These are phyloP conservation scores for Aphanoascus verrucosus DNA, from an alignment of 2,329 filamentous ascomycete species.

Conservation along the genomic window DNA sequence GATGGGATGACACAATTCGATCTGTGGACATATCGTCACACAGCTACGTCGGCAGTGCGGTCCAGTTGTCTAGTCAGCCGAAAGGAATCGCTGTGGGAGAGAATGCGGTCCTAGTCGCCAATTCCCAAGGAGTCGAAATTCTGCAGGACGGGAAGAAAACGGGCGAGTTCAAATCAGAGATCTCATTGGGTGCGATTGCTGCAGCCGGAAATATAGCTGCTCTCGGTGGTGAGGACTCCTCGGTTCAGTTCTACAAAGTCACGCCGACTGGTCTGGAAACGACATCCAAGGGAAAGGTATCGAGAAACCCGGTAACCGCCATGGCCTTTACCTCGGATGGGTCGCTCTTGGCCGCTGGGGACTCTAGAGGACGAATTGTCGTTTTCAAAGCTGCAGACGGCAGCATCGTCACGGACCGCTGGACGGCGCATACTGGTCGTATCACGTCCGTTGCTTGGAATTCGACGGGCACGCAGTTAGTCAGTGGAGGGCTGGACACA, in stretches of 20 bases:
- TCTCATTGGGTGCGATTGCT: conserved; percentile 60
- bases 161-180: conserved; percentile 51
- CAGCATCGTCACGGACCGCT: conserved; percentile 67
- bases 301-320: conserved; percentile 61
- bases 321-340: conserved; percentile 75
- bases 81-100: conserved; percentile 55
- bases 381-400: conserved; percentile 61
- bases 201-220: conserved; percentile 59
- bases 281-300: conserved; percentile 52
- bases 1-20: conserved; percentile 87
- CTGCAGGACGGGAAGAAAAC: conserved; percentile 49
- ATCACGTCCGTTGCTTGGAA: conserved; percentile 69
- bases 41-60: conserved; percentile 60
- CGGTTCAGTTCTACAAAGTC: conserved; percentile 62
- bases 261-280: conserved; percentile 48
- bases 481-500: conserved; percentile 78
- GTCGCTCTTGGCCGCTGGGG: conserved; percentile 69
- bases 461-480: conserved; percentile 61
- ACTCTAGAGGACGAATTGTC: conserved; percentile 74
- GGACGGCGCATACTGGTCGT: conserved; percentile 60
- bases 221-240: conserved; percentile 63
- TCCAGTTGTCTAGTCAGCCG: conserved; percentile 67
- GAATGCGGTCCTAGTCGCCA: conserved; percentile 48
- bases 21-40: conserved; percentile 63
- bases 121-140: conserved; percentile 49